These are phyloP conservation scores for Phytopythium sindhum DNA, from an alignment of 352 stramenopile species.

Conservation along the genomic window DNA sequence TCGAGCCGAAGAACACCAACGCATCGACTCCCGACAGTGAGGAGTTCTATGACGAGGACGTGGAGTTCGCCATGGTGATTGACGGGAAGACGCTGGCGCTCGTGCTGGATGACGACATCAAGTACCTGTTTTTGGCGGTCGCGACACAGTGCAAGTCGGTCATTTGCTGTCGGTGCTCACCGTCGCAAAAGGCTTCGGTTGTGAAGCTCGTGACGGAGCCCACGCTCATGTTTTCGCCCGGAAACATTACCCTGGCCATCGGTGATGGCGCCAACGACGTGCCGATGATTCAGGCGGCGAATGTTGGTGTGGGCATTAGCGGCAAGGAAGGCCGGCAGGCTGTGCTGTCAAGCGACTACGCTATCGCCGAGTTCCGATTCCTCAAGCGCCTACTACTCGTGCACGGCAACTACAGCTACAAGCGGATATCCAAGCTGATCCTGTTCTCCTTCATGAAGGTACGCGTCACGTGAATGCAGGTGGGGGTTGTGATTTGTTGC, in stretches of 20 bases:
- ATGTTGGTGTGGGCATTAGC: conserved; percentile 83
- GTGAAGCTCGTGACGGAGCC: conserved; percentile 86
- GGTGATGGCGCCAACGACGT: conserved; percentile 86
- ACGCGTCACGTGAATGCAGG: neutral
- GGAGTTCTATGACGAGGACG: conserved; percentile 66
- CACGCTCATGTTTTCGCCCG: conserved; percentile 85
- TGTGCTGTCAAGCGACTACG: conserved; percentile 83
- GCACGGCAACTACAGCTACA: conserved; percentile 90
- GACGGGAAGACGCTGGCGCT: conserved; percentile 82
- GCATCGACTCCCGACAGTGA: conserved; percentile 34
- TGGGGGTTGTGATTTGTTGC: neutral
- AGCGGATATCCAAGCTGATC: conserved; percentile 87
- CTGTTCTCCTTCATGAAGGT: conserved; percentile 88
- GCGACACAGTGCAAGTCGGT: conserved; percentile 88
- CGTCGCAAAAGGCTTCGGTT: conserved; percentile 81
- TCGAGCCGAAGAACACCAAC: conserved; percentile 59
- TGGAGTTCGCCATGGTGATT: conserved; percentile 91
- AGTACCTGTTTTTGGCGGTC: conserved; percentile 86
- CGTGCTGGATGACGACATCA: conserved; percentile 86
- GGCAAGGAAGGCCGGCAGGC: conserved; percentile 85
- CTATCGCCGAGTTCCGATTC: conserved; percentile 81
- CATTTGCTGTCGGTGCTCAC: conserved; percentile 85
- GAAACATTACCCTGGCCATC: conserved; percentile 86
- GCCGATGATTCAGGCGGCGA: conserved; percentile 87
- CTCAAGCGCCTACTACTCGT: conserved; percentile 80